Evolutionary conservation across 2,329 filamentous ascomycete genomes (phyloP).

Genomic region (Tolypocladium capitatum): DNA sequence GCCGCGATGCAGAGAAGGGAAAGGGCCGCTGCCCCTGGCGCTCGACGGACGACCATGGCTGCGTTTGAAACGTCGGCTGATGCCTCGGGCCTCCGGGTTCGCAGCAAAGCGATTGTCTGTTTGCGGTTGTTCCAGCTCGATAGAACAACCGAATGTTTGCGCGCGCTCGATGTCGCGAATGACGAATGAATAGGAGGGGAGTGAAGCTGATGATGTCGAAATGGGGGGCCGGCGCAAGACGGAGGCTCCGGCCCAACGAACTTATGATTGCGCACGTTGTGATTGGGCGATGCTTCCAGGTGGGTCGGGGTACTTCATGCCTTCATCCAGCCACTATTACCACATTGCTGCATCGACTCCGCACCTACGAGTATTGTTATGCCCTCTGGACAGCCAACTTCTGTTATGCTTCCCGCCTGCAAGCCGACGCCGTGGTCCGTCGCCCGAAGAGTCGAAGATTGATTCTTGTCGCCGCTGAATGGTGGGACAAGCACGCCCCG

Average conservation of each 20-base stretch:
- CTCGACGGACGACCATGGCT: slow-evolving; percentile 9
- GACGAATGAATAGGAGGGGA: background rate
- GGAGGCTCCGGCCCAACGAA: background rate
- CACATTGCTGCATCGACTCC: no score
- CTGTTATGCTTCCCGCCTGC: background rate
- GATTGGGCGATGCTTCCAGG: background rate
- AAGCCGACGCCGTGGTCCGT: background rate
- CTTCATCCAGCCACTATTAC: no score
- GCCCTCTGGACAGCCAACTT: background rate
- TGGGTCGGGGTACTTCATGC: background rate
- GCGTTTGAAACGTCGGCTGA: background rate
- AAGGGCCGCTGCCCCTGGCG: slow-evolving; percentile 6
- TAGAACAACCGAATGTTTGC: background rate
- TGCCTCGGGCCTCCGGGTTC: background rate
- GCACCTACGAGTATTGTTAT: no score
- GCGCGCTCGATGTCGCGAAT: background rate
- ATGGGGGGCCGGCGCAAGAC: background rate
- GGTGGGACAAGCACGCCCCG: background rate
- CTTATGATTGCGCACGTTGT: background rate
- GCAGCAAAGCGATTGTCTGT: background rate
- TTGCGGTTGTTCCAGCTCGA: background rate
- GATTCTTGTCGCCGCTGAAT: background rate
- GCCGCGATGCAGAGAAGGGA: slow-evolving; percentile 10
- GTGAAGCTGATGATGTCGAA: background rate
- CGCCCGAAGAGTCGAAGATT: background rate